Evolutionary conservation across 2,329 filamentous ascomycete genomes (phyloP).

Genomic region (Aureobasidium zeae): DNA sequence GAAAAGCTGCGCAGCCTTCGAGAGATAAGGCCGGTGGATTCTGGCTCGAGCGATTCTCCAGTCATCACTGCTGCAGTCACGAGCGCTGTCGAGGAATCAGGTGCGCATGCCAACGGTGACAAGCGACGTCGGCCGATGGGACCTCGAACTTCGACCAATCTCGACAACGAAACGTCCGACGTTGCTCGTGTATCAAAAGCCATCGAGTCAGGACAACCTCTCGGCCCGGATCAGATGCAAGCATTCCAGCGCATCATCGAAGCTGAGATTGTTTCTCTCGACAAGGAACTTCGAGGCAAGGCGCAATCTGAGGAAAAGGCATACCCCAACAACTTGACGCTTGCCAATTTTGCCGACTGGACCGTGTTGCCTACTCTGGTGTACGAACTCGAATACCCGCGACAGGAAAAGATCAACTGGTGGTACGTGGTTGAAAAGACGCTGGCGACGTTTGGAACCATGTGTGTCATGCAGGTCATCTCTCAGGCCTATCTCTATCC

Average conservation of each 20-base stretch:
- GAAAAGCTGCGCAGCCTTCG: constrained; percentile 50
- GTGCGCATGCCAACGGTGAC: neutral
- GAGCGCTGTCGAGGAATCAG: constrained; percentile 16
- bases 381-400: constrained; percentile 70
- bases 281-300: constrained; percentile 57
- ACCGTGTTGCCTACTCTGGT: constrained; percentile 66
- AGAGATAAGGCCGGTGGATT: constrained; percentile 37
- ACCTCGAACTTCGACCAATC: constrained; percentile 35
- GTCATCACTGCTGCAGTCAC: constrained; percentile 2
- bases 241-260: constrained; percentile 58
- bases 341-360: constrained; percentile 56
- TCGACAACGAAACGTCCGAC: constrained; percentile 43
- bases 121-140: constrained; percentile 27
- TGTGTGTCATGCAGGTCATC: constrained; percentile 71
- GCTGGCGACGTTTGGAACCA: constrained; percentile 59
- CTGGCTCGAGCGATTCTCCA: constrained; percentile 29
- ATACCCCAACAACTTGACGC: constrained; percentile 63
- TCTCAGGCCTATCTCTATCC: constrained; percentile 71
- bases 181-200: constrained; percentile 53
- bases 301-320: constrained; percentile 39
- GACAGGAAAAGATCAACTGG: constrained; percentile 62
- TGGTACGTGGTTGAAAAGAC: constrained; percentile 64
- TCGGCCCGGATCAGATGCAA: constrained; percentile 53
- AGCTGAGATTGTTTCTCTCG: constrained; percentile 55
- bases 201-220: constrained; percentile 51